phyloP scores from a whole-genome alignment of 306 rosid genomes.

The Gleditsia sinensis region DNA sequence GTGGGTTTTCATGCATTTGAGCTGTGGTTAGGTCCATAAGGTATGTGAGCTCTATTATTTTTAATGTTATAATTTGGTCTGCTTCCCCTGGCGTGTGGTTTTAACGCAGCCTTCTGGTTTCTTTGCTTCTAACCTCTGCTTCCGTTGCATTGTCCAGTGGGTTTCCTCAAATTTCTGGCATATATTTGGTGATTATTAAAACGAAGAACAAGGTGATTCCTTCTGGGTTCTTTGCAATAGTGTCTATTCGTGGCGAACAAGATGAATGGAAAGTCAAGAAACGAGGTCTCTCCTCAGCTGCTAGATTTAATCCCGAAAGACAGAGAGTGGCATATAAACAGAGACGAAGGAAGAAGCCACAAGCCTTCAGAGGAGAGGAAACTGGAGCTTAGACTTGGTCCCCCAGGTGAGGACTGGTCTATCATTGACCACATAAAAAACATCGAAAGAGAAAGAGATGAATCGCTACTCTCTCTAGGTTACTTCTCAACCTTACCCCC shows the following conservation, averaged over 20 bases:
- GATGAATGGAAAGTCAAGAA: slow-evolving; percentile 50
- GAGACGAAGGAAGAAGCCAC: slow-evolving; percentile 42
- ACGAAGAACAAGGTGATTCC: slow-evolving; percentile 2
- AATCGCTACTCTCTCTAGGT: slow-evolving; percentile 52
- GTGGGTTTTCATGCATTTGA: slow-evolving; percentile 37
- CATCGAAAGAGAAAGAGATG: slow-evolving; percentile 44
- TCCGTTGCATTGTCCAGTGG: slow-evolving; percentile 22
- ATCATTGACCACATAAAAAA: too few relatives aligned
- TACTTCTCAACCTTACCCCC: slow-evolving; percentile 36
- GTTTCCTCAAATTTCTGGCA: background rate
- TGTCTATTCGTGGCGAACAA: slow-evolving; percentile 24
- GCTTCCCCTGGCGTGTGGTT: slow-evolving; percentile 1
- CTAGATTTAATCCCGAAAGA: slow-evolving; percentile 61
- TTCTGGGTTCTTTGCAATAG: background rate
- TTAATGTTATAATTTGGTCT: background rate
- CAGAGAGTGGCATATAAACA: slow-evolving; percentile 49
- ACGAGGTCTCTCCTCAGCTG: slow-evolving; percentile 50
- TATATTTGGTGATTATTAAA: background rate
- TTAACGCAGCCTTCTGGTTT: too few relatives aligned
- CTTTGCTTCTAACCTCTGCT: too few relatives aligned
- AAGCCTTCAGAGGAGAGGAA: slow-evolving; percentile 62
- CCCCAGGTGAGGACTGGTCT: slow-evolving; percentile 86
- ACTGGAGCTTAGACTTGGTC: slow-evolving; percentile 89
- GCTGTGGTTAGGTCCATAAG: slow-evolving; percentile 38
- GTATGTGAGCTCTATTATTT: slow-evolving; percentile 14